These are phyloP conservation scores for Carallia brachiata DNA, from an alignment of 345 rosid species.

Conservation along the genomic window DNA sequence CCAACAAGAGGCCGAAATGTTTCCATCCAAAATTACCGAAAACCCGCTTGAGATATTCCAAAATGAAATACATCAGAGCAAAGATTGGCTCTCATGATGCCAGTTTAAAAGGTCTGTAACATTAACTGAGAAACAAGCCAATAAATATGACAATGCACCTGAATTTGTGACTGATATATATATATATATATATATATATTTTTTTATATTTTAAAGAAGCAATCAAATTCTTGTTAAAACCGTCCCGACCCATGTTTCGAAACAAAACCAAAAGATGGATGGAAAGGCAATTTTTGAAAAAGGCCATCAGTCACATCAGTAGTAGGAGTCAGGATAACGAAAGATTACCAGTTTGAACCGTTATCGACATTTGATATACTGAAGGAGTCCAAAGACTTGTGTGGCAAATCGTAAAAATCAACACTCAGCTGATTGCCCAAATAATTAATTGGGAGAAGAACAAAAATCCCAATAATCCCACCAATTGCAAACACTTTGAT, in stretches of 20 bases:
- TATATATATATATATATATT: too few species aligned
- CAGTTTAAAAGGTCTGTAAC: background rate
- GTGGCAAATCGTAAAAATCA: constrained; percentile 54
- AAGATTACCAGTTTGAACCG: constrained; percentile 73
- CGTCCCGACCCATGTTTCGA: background rate
- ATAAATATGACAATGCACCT: background rate
- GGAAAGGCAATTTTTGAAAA: background rate
- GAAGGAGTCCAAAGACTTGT: constrained; percentile 73
- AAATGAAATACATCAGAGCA: too few species aligned
- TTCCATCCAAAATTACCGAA: too few species aligned
- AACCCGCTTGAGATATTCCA: too few species aligned
- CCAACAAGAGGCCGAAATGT: too few species aligned
- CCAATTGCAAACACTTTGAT: constrained; percentile 66
- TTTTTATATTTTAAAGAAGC: background rate
- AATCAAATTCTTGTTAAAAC: background rate
- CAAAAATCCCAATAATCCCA: constrained; percentile 55
- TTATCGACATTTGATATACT: constrained; percentile 79
- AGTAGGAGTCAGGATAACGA: background rate
- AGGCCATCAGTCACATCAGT: background rate
- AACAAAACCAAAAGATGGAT: background rate
- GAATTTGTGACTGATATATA: background rate
- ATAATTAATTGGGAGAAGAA: constrained; percentile 84
- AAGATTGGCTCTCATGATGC: background rate
- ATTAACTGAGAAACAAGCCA: background rate
- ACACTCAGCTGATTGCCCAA: constrained; percentile 63